A percentile compares a stretch with the other conserved stretches of the same genome.
These are phyloP conservation scores for Crucibulum cyathiforme DNA, from an alignment of 1,284 basidiomycete genomes.

Conservation along the genomic window DNA sequence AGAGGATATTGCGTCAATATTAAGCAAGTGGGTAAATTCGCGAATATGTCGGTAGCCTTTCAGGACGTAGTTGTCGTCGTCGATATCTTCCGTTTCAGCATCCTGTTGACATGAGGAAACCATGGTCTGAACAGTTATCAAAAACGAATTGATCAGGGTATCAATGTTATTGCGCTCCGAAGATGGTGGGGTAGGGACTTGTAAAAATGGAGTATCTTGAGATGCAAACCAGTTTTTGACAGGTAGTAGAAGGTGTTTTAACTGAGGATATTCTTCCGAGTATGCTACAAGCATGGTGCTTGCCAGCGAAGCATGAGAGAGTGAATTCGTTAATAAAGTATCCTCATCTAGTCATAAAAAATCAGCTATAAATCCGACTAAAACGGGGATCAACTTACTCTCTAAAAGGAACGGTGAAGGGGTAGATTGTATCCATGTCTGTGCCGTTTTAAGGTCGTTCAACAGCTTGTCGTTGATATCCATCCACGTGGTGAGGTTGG, in stretches of 20 bases:
- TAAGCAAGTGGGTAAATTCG: slow-evolving; percentile 50
- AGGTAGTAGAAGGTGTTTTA: background rate
- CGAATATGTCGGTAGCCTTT: slow-evolving; percentile 44
- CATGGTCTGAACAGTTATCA: slow-evolving; percentile 70
- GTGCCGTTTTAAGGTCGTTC: slow-evolving; percentile 21
- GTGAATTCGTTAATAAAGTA: too few relatives aligned
- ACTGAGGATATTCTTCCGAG: too few relatives aligned
- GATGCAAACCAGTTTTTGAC: slow-evolving; percentile 20
- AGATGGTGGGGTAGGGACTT: background rate
- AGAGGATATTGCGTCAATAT: slow-evolving; percentile 45
- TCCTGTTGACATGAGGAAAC: slow-evolving; percentile 43
- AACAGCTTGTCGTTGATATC: background rate
- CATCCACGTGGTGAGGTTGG: too few relatives aligned
- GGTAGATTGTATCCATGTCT: background rate
- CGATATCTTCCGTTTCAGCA: slow-evolving; percentile 22
- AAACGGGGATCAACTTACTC: background rate
- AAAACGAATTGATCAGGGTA: slow-evolving; percentile 63
- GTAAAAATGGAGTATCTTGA: slow-evolving; percentile 28
- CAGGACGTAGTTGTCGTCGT: slow-evolving; percentile 49
- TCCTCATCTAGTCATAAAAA: too few relatives aligned
- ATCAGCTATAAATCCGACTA: too few relatives aligned
- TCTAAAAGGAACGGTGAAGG: background rate
- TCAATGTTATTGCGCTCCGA: slow-evolving; percentile 34
- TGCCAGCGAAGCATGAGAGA: too few relatives aligned
- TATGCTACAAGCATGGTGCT: too few relatives aligned